Evolutionary conservation across 352 stramenopile genomes (phyloP), one percentile per base, ranked within the genome.

Genomic region (Globisporangium rhizosaccharum): DNA sequence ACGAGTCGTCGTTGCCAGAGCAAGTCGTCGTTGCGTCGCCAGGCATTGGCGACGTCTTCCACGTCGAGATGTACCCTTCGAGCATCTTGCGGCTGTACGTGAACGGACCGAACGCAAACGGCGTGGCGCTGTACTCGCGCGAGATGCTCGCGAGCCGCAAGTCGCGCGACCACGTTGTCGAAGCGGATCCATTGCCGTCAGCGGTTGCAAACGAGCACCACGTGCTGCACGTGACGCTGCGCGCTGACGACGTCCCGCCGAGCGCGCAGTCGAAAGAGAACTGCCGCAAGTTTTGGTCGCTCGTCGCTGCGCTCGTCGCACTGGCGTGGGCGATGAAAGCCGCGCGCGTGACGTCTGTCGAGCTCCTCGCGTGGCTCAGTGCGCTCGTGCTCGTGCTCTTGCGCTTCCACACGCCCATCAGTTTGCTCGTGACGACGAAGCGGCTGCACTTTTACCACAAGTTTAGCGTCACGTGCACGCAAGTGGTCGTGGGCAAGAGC

Each of bases 1-100:
- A 90, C 56, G 78, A 87, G 57, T 81, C 76, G 3, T 86, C 77
- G 14, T 57, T 90, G 9, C 71, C 81, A 0, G 81, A 90, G 52
- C 57, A 66, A n/a, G 72, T 87, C 9, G 67, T 90, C 10, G 62
- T 58, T 8, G 73, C 73, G 25, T 79, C 82, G 23, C 80, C 78
- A 9, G 59, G 68, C 23, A 55, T 90, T 8, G 72, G 71, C 14
- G 68, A 85, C 51, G 54, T 53, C 3, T 79, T 87, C 42, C 61
- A 74, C n/a, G 76, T 88, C 49, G 75, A 85, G 1, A 76, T 90
- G 74, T 90, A 88, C 56, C 75, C 78, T 1, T 87, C 78, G 0
- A 84, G 75, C 28, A 85, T 90, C 62, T 67, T 90, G 15, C 76
- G 81, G 3, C 62, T 88, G 28, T 90, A 90, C 59, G 81, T 88